Evolutionary conservation across 257 asterid species (phyloP).

Genomic region (Vinca minor): DNA sequence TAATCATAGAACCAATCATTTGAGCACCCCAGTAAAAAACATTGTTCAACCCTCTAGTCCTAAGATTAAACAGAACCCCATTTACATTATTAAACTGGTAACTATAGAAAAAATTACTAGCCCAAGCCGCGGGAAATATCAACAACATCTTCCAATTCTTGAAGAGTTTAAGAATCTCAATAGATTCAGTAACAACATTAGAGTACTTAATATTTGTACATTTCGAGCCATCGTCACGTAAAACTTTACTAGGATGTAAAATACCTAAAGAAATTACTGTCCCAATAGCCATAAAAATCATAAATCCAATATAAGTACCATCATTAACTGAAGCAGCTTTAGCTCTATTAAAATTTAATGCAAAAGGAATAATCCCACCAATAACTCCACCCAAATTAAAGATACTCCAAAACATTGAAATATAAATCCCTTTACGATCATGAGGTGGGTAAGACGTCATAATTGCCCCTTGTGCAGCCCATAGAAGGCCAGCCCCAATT

Average conservation of each 20-base stretch:
- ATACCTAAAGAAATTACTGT: conserved; percentile 47
- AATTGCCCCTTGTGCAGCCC: conserved; percentile 92
- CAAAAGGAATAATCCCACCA: conserved; percentile 79
- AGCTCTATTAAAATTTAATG: conserved; percentile 39
- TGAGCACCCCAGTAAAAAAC: conserved; percentile 75
- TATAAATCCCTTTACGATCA: conserved; percentile 66
- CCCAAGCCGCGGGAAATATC: conserved; percentile 87
- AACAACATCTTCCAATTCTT: conserved; percentile 78
- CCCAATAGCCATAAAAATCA: conserved; percentile 75
- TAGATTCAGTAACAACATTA: conserved; percentile 36
- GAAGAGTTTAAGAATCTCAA: conserved; percentile 55
- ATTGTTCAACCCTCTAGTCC: conserved; percentile 73
- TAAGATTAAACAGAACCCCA: conserved; percentile 57
- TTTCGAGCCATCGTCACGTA: conserved; percentile 60
- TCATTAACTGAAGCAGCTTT: conserved; percentile 74
- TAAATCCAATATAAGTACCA: conserved; percentile 86
- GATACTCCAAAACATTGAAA: conserved; percentile 84
- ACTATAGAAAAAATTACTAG: conserved; percentile 81
- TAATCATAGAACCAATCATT: conserved; percentile 73
- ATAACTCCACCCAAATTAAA: conserved; percentile 89
- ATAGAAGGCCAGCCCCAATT: conserved; percentile 80
- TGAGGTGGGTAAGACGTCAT: conserved; percentile 96
- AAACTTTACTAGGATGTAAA: conserved; percentile 66
- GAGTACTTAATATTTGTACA: conserved; percentile 82
- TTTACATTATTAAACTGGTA: conserved; percentile 89